A percentile compares a stretch with the other conserved stretches of the same genome.
These are phyloP conservation scores for Phytophthora megakarya DNA, from an alignment of 352 stramenopile genomes.

Conservation along the genomic window DNA sequence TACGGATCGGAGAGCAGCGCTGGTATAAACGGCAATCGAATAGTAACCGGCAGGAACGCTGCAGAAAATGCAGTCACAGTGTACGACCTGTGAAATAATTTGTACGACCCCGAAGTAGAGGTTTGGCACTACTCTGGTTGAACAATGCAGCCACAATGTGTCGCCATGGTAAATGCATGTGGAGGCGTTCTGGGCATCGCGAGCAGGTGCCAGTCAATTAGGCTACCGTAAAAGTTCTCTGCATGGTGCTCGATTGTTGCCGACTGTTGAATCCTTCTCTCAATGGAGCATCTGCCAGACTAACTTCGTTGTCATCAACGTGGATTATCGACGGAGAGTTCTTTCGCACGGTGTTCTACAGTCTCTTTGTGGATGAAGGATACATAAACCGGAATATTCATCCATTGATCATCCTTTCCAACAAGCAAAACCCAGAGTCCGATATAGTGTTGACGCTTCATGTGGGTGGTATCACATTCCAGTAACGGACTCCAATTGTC, in stretches of 20 bases:
- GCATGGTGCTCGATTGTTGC: too few species aligned
- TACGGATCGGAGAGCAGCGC: background rate
- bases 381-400: background rate
- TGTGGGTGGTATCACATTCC: constrained; percentile 9
- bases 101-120: background rate
- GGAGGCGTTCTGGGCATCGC: constrained; percentile 11
- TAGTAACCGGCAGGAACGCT: background rate
- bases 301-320: background rate
- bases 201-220: background rate
- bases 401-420: constrained; percentile 1
- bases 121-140: background rate
- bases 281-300: background rate
- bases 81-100: background rate
- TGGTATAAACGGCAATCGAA: constrained; percentile 2
- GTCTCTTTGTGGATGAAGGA: constrained; percentile 11
- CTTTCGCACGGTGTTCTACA: background rate
- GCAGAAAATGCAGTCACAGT: background rate
- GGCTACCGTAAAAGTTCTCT: constrained; percentile 5
- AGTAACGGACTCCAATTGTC: background rate
- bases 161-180: constrained; percentile 14
- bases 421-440: background rate
- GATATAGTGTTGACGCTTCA: constrained; percentile 8
- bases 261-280: too few species aligned
- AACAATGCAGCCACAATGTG: constrained; percentile 9
- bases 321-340: background rate